Evolutionary conservation across 495 filamentous ascomycete genomes (phyloP), one percentile per base, ranked within the genome.

Genomic region (Xylaria curta): DNA sequence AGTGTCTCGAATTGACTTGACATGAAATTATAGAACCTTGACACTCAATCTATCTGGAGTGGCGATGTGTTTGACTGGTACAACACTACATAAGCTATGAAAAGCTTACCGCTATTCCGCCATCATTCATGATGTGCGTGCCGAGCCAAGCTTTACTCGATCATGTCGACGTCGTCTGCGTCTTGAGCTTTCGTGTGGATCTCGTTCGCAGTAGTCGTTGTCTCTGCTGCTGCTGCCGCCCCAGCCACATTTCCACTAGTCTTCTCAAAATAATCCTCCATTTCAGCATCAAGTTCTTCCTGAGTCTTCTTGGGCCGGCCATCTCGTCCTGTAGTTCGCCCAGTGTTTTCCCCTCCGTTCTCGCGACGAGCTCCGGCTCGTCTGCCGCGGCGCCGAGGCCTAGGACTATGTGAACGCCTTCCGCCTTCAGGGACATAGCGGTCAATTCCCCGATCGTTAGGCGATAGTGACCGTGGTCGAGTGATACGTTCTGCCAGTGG

Each of bases 211-310:
- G 74, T 65, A 21, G 67, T 61, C 62, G 74, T 73, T 59, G 74
- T 74, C 31, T 72, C 75, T 15, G 56, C 73, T n/a, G 56, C 61
- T 54, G 63, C 28, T 31, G 28, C 68, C n/a, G 28, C 68, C n/a
- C 73, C 74, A 4, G 59, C 63, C 10, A 58, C 76, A 19, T 75
- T 79, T 28, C 80, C 82, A 24, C 81, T 77, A 33, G 79, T 78
- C 46, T 87, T 86, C 40, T 81, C 86, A 85, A 93, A 98, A 81
- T 98, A 98, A 77, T 97, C 93, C 44, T 90, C 94, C 95, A 98
- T 98, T 83, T 98, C 95, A 46, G 92, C 91, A 77, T 98, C 95
- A 49, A 98, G 84, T 77, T 98, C 92, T 75, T 97, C 93, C 63
- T 94, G 92, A 7, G 95, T 97, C 88, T 97, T 97, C 79, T 89